Conservation (phyloP, 345 rosid genomes). For the Noccaea bulbosa region DNA sequence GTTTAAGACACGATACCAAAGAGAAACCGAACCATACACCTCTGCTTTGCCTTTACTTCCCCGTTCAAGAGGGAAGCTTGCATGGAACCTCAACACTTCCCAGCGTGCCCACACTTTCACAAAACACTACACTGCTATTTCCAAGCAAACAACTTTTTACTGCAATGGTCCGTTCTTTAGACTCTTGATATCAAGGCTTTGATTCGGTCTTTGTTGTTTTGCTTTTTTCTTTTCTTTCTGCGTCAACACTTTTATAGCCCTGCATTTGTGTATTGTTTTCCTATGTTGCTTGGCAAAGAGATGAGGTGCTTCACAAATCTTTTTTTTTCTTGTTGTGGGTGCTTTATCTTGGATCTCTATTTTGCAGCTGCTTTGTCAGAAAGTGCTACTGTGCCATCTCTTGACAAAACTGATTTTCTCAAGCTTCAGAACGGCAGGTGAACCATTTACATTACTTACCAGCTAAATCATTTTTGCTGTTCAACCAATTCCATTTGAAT, state of each 20-base stretch:
- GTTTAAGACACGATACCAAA: constrained; percentile 62
- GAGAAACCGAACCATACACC: constrained; percentile 59
- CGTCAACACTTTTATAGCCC: not conserved
- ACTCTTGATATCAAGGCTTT: constrained; percentile 62
- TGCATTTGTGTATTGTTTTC: constrained; percentile 22
- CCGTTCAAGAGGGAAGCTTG: constrained; percentile 73
- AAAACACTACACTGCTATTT: constrained; percentile 62
- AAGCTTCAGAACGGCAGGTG: constrained; percentile 99
- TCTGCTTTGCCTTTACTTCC: constrained; percentile 62
- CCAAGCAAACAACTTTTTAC: constrained; percentile 60
- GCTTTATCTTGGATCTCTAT: constrained; percentile 28
- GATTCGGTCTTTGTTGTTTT: constrained; percentile 35
- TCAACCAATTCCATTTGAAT: too few relatives aligned
- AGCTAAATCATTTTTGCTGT: not conserved
- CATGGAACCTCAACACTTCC: constrained; percentile 77
- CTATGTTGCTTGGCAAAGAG: constrained; percentile 20
- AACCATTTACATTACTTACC: constrained; percentile 13
- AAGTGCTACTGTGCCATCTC: constrained; percentile 57
- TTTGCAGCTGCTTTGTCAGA: constrained; percentile 65
- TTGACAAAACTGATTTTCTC: constrained; percentile 67
- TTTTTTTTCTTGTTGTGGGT: constrained; percentile 5
- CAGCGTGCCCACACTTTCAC: constrained; percentile 58
- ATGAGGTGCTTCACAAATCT: not conserved
- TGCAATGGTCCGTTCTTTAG: constrained; percentile 95
- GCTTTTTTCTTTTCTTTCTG: constrained; percentile 4